These are phyloP conservation scores for Aspergillaceae sp. DNA, from an alignment of 2,329 filamentous ascomycete genomes.

Conservation along the genomic window DNA sequence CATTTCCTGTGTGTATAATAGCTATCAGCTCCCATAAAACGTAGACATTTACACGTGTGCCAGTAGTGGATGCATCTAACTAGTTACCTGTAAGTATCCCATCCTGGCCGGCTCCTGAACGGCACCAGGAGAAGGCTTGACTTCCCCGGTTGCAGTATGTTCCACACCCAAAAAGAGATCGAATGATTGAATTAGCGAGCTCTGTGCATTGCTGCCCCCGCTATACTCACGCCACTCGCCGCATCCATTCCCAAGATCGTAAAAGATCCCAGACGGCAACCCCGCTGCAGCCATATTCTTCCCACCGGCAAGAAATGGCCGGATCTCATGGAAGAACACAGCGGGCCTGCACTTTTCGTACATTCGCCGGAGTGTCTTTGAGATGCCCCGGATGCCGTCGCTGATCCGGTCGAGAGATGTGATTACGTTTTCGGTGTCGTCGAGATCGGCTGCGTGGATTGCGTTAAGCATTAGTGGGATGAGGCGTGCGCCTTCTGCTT, in stretches of 20 bases:
- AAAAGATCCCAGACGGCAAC: conserved; percentile 45
- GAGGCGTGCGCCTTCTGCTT: conserved; percentile 17
- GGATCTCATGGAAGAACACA: conserved; percentile 45
- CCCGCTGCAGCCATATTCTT: conserved; percentile 47
- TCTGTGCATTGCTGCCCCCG: conserved; percentile 49
- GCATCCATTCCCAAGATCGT: conserved; percentile 41
- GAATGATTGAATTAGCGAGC: conserved; percentile 47
- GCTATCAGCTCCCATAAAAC: background rate
- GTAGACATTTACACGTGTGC: too few relatives aligned
- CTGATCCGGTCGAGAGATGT: conserved; percentile 33
- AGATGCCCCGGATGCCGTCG: conserved; percentile 36
- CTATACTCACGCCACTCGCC: conserved; percentile 45
- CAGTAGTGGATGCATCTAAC: too few relatives aligned
- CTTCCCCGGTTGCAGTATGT: conserved; percentile 34
- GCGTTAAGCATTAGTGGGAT: conserved; percentile 41
- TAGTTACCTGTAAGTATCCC: conserved; percentile 23
- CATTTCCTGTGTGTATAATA: conserved; percentile 37
- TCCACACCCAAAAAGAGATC: conserved; percentile 46
- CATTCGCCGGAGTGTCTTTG: conserved; percentile 41
- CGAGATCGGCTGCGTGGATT: conserved; percentile 36
- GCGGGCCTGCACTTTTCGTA: conserved; percentile 42
- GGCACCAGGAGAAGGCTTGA: conserved; percentile 12
- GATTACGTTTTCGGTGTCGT: conserved; percentile 31
- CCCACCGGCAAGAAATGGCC: conserved; percentile 45
- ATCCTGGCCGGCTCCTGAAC: conserved; percentile 13